Evolutionary conservation across 2,329 filamentous ascomycete species (phyloP), one percentile per base, ranked within the genome.

Genomic region (Cyphellophora europaea): DNA sequence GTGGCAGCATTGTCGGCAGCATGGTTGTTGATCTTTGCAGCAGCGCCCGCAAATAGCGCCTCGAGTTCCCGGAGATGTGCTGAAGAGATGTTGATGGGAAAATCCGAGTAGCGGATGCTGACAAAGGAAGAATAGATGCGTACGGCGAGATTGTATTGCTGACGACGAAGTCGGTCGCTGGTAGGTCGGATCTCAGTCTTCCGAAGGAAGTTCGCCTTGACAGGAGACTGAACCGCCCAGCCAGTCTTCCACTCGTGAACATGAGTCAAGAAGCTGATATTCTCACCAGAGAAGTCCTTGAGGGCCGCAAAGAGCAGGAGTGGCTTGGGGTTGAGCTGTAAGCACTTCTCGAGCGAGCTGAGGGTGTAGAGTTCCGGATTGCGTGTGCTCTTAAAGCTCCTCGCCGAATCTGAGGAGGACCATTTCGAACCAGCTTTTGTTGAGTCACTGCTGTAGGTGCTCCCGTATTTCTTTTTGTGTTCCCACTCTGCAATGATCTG

Each of bases 271-370:
- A 82, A 82, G 30, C 77, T 70, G 44, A 82, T 77, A 50, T 83
- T 83, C 53, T 83, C 79, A 11, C 77, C 78, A 0, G 77, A 81
- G 50, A 82, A 82, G 46, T 82, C 79, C 21, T 70, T 66, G 1
- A 72, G 62, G 0, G 77, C 77, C 0, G 79, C 77, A 51, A 79
- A 83, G 34, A 74, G 57, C 37, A 78, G 72, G 0, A 83, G 64
- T 0, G 73, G 72, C 4, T 66, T 61, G 0, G 74, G 71, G 50
- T 79, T 77, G 32, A 54, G 49, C 18, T 67, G 60, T 0, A 83
- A 61, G 4, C 75, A 72, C 39, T 72, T 63, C 43, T 82, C 77
- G 2, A 82, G 65, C 0, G 76, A 73, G 27, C 65, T 62, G 69
- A 79, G 77, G 29, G 71, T 74, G 31, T 72, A 61, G 46, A 74